Evolutionary conservation across 2,329 filamentous ascomycete genomes (phyloP), one percentile per base, ranked within the genome.

Genomic region (Diaporthe destruens): DNA sequence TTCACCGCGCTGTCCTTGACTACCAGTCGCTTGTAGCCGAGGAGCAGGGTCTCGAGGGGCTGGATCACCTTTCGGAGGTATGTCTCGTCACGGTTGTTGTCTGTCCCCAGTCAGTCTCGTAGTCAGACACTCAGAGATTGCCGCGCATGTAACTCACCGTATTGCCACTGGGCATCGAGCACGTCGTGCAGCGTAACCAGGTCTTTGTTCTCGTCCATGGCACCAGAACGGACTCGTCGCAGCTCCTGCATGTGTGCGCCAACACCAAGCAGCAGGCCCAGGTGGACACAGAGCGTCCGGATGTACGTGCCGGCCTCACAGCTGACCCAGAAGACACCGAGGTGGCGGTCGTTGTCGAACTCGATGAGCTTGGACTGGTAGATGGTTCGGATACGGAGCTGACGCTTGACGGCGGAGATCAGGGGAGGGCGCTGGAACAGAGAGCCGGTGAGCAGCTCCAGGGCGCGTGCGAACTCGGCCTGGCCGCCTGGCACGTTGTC

Each of bases 231-330:
- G 67, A 98, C 96, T 89, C 96, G 92, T 79, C 96, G 91, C 78
- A 98, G 91, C 87, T 98, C 96, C 87, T 98, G 96, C 96, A 98
- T 98, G 87, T 98, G 95, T 69, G 94, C 96, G 77, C 96, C 75
- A 9, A 79, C 77, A 54, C 78, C 82, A 39, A 84, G 79, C 71
- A 84, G 75, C 56, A 84, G 78, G 80, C 94, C 94, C 78, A 99
- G 84, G 85, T 98, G 96, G 55, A 98, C 96, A 85, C 96, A 98
- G 61, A 99, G 91, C 49, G 96, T 99, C 87, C 96, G 94, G 82
- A 99, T 98, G 84, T 99, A 99, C 76, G 96, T 99, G 82, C 96
- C 96, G 72, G 95, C 96, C 86, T 99, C 96, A 85, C 96, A 99
- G 85, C 94, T 97, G 78, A 98, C 96, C 96, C 96, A 98, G 90